phyloP scores from a whole-genome alignment of 2,329 filamentous ascomycete genomes.

The Nigrospora osmanthi region DNA sequence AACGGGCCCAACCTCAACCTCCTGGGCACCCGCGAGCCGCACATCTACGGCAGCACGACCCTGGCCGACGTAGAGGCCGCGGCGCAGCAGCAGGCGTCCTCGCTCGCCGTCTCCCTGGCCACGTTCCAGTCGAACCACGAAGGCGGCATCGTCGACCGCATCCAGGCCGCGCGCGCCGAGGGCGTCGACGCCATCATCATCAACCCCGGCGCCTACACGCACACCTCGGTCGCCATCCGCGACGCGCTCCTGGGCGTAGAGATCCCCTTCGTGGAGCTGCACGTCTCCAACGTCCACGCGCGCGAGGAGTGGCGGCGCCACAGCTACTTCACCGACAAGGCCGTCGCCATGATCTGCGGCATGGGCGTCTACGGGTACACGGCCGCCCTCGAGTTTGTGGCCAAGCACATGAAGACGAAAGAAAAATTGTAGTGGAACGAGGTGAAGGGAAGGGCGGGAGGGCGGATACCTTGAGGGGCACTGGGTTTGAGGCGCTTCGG shows the following conservation, averaged over 20 bases:
- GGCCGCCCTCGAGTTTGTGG: constrained; percentile 49
- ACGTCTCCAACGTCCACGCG: constrained; percentile 67
- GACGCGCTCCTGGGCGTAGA: constrained; percentile 63
- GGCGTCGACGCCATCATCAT: constrained; percentile 60
- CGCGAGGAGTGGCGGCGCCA: constrained; percentile 61
- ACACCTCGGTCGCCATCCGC: constrained; percentile 69
- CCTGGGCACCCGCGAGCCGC: constrained; percentile 65
- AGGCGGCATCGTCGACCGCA: constrained; percentile 64
- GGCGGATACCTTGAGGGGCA: no score
- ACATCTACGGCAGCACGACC: constrained; percentile 64
- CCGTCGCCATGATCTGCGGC: constrained; percentile 64
- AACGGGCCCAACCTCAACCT: constrained; percentile 83
- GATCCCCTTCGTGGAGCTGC: constrained; percentile 72
- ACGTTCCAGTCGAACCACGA: constrained; percentile 74
- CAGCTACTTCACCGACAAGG: constrained; percentile 70
- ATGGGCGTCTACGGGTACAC: constrained; percentile 56
- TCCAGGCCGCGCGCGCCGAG: constrained; percentile 53
- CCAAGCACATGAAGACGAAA: constrained; percentile 35
- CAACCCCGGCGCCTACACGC: constrained; percentile 69
- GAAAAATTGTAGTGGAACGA: constrained; percentile 9
- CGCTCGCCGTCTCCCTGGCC: constrained; percentile 39
- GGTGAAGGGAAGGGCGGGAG: not conserved
- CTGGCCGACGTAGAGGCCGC: constrained; percentile 51
- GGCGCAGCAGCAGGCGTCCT: constrained; percentile 39
- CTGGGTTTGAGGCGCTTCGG: no score